phyloP scores from a whole-genome alignment of 2,329 filamentous ascomycete genomes.

The Ophiocordyceps camponoti-saundersi region DNA sequence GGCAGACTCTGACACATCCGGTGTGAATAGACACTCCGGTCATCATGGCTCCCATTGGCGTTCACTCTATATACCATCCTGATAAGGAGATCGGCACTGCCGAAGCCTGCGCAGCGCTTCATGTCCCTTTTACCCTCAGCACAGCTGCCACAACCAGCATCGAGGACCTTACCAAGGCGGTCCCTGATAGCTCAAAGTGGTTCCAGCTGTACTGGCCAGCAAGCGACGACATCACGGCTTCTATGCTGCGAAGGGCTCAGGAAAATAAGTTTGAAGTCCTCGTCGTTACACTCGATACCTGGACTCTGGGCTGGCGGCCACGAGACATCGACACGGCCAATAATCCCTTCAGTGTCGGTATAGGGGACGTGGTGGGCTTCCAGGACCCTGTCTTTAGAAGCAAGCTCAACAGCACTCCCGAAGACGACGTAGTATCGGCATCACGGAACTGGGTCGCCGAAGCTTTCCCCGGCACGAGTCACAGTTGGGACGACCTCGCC shows the following conservation, averaged over 20 bases:
- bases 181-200: slow-evolving; percentile 42
- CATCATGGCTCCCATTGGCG: slow-evolving; percentile 54
- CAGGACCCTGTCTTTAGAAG: slow-evolving; percentile 44
- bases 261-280: slow-evolving; percentile 45
- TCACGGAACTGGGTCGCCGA: slow-evolving; percentile 32
- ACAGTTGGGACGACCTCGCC: slow-evolving; percentile 45
- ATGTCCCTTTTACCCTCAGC: slow-evolving; percentile 49
- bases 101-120: slow-evolving; percentile 37
- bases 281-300: slow-evolving; percentile 59
- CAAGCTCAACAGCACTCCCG: slow-evolving; percentile 12
- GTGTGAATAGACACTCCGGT: slow-evolving; percentile 6
- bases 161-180: slow-evolving; percentile 46
- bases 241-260: slow-evolving; percentile 45
- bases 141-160: slow-evolving; percentile 47
- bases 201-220: slow-evolving; percentile 63
- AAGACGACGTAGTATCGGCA: slow-evolving; percentile 31
- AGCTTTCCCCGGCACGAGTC: slow-evolving; percentile 27
- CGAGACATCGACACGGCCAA: slow-evolving; percentile 42
- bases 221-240: slow-evolving; percentile 47
- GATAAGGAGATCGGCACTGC: slow-evolving; percentile 49
- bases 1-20: not conserved
- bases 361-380: slow-evolving; percentile 34
- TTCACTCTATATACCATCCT: slow-evolving; percentile 48
- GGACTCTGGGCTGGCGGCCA: slow-evolving; percentile 51
- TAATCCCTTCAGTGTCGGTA: not conserved